Percentiles rank a stretch among this genome's conserved stretches.
Conservation (phyloP, 768 basidiomycete species). For the Cantharellus cinnabarinus region DNA sequence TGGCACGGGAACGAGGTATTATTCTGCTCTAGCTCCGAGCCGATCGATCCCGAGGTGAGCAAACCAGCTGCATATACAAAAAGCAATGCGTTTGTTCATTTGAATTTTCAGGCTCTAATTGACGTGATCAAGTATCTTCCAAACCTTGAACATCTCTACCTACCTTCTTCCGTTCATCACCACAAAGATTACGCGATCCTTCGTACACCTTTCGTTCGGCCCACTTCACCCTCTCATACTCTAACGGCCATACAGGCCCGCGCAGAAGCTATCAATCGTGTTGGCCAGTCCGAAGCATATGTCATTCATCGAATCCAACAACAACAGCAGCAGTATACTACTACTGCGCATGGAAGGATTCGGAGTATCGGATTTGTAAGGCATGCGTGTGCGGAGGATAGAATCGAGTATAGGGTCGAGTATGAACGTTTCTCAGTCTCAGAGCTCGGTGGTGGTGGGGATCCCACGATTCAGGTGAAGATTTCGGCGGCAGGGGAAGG, state of each 20-base stretch:
- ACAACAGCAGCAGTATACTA: background rate
- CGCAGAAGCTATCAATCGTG: background rate
- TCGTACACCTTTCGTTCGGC: background rate
- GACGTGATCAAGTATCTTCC: background rate
- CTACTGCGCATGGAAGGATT: background rate
- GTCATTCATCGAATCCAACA: background rate
- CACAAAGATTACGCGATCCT: background rate
- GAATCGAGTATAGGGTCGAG: background rate
- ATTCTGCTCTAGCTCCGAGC: background rate
- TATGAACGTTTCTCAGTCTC: background rate
- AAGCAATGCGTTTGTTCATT: background rate
- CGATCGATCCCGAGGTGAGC: background rate
- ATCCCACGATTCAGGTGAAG: background rate
- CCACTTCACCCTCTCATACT: background rate
- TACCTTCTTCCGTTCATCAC: background rate
- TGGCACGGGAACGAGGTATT: background rate
- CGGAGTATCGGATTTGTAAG: background rate
- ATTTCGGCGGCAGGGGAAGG: background rate
- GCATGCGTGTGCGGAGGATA: background rate
- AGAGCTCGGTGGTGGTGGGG: background rate
- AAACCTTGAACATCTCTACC: background rate
- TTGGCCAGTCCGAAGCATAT: background rate
- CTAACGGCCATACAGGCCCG: background rate
- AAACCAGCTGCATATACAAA: background rate
- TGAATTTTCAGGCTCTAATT: background rate